These are phyloP conservation scores for Fusarium guadeloupense DNA, from an alignment of 2,329 filamentous ascomycete species.

Conservation along the genomic window DNA sequence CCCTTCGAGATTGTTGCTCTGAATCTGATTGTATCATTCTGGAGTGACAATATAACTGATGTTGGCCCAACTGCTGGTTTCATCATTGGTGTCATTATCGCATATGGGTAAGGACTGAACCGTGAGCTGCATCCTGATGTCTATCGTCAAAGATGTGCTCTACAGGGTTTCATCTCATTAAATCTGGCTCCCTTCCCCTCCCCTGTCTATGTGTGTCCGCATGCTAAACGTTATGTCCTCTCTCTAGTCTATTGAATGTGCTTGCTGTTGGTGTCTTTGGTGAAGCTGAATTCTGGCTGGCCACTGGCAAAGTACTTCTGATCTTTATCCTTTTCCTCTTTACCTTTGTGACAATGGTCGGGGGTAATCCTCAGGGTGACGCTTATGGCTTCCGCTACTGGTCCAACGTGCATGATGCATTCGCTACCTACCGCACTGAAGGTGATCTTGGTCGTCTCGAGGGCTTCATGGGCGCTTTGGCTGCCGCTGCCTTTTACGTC, in stretches of 20 bases:
- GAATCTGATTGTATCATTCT: conserved; percentile 47
- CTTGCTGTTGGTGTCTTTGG: conserved; percentile 37
- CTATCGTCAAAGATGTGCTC: conserved; percentile 32
- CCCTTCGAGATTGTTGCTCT: conserved; percentile 47
- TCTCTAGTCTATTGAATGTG: conserved; percentile 51
- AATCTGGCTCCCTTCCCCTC: neutral
- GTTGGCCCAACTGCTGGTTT: conserved; percentile 45
- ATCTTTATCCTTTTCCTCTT: conserved; percentile 37
- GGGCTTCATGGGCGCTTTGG: conserved; percentile 30
- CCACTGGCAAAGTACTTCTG: conserved; percentile 30
- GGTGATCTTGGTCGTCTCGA: conserved; percentile 31
- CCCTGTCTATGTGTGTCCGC: conserved; percentile 10
- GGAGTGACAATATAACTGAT: conserved; percentile 27
- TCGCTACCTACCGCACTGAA: conserved; percentile 17
- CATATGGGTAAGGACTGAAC: conserved; percentile 34
- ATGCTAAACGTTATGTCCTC: conserved; percentile 31
- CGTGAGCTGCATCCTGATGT: conserved; percentile 28
- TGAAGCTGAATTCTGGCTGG: conserved; percentile 39
- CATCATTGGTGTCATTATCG: conserved; percentile 32
- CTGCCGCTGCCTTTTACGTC: conserved; percentile 28
- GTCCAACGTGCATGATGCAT: conserved; percentile 25
- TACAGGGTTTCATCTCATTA: conserved; percentile 6
- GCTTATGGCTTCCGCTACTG: conserved; percentile 36
- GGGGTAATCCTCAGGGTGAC: conserved; percentile 28
- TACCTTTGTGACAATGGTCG: conserved; percentile 38